These are phyloP conservation scores for Magnaporthales sp. DNA, from an alignment of 2,329 filamentous ascomycete genomes.

Conservation along the genomic window DNA sequence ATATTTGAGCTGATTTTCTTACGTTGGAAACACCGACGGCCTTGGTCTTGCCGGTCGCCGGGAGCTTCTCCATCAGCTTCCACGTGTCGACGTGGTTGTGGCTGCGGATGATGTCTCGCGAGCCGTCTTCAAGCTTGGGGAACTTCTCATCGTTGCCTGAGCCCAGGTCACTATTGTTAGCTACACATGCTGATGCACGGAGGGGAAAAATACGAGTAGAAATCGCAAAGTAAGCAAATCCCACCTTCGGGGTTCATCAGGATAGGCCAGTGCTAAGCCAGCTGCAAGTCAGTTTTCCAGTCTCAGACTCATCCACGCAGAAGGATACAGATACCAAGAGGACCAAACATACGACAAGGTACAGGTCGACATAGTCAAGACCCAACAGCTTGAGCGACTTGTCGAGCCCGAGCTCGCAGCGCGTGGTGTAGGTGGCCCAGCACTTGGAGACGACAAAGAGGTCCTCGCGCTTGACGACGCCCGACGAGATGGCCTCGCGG, in stretches of 20 bases:
- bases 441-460: conserved; percentile 81
- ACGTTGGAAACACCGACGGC: conserved; percentile 49
- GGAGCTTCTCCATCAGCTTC: conserved; percentile 64
- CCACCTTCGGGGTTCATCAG: conserved; percentile 69
- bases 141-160: conserved; percentile 62
- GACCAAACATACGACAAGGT: conserved; percentile 53
- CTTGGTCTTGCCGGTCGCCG: conserved; percentile 47
- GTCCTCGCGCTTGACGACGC: conserved; percentile 64
- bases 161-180: neutral
- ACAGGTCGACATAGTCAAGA: conserved; percentile 74
- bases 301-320: no score
- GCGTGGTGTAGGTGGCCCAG: conserved; percentile 71
- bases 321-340: no score
- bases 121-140: conserved; percentile 65
- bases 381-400: conserved; percentile 66
- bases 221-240: neutral
- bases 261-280: conserved; percentile 65
- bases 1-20: conserved; percentile 8
- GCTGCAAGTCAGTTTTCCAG: no score
- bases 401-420: conserved; percentile 60
- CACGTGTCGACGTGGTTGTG: conserved; percentile 70
- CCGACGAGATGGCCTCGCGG: conserved; percentile 60
- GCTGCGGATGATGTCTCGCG: conserved; percentile 59
- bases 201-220: neutral
- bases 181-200: neutral